A percentile compares a stretch with the other conserved stretches of the same genome.
phyloP scores from a whole-genome alignment of 306 rosid species.

The Begonia fuchsioides region DNA sequence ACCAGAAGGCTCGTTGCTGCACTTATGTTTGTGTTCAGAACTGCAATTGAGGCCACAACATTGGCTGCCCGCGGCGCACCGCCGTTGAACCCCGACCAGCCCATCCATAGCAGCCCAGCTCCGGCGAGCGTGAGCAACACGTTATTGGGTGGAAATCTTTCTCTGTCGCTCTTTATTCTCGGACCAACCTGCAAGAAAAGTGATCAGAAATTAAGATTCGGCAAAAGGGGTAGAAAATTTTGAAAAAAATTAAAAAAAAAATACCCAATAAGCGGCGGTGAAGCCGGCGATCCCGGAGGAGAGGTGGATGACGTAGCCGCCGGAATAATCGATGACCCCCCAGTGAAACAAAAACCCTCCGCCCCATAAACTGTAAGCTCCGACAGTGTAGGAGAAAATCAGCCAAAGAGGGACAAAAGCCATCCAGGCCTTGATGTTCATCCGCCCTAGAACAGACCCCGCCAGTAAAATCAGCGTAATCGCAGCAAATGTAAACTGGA shows the following conservation, averaged over 20 bases:
- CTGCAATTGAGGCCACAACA: slow-evolving; percentile 44
- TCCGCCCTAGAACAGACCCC: slow-evolving; percentile 76
- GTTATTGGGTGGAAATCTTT: slow-evolving; percentile 85
- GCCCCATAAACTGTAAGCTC: slow-evolving; percentile 79
- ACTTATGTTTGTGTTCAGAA: slow-evolving; percentile 65
- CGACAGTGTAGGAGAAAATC: slow-evolving; percentile 69
- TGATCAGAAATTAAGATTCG: neutral
- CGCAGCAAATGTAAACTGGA: slow-evolving; percentile 77
- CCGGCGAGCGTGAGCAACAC: slow-evolving; percentile 75
- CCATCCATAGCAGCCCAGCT: slow-evolving; percentile 85
- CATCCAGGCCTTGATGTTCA: slow-evolving; percentile 95
- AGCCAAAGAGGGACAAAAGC: slow-evolving; percentile 93
- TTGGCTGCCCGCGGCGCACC: slow-evolving; percentile 86
- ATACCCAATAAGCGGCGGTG: slow-evolving; percentile 91
- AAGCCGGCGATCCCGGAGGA: slow-evolving; percentile 73
- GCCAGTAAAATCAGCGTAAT: slow-evolving; percentile 60
- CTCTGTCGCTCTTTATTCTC: slow-evolving; percentile 70
- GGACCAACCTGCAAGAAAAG: slow-evolving; percentile 51
- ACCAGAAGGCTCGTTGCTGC: slow-evolving; percentile 38
- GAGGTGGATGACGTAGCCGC: slow-evolving; percentile 86
- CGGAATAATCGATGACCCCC: slow-evolving; percentile 88
- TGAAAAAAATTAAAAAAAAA: neutral
- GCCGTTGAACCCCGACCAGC: slow-evolving; percentile 95
- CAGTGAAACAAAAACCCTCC: slow-evolving; percentile 76
- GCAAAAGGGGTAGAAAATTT: neutral